Percentiles rank a stretch among this genome's conserved stretches.
Conservation (phyloP, 192 early-diverging fungal genomes). For the Phlyctochytrium arcticum region DNA sequence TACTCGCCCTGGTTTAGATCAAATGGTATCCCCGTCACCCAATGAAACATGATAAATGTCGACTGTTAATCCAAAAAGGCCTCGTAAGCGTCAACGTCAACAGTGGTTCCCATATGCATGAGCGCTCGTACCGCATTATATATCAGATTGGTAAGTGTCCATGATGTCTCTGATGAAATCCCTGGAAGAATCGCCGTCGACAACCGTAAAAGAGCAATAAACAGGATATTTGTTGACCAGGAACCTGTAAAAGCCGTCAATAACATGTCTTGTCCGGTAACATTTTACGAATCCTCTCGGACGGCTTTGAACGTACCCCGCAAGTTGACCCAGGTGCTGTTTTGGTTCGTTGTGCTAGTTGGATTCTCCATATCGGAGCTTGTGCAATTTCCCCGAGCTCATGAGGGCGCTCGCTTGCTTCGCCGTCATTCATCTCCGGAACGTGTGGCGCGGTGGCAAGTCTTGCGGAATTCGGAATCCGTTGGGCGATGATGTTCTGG, state of each 20-base stretch:
- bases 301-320: slow-evolving; percentile 22
- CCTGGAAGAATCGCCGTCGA: slow-evolving; percentile 83
- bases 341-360: slow-evolving; percentile 26
- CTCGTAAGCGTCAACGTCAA: neutral
- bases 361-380: slow-evolving; percentile 20
- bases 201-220: slow-evolving; percentile 76
- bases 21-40: slow-evolving; percentile 94
- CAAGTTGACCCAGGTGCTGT: slow-evolving; percentile 39
- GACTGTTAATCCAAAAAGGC: slow-evolving; percentile 47
- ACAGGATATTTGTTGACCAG: slow-evolving; percentile 82
- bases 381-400: no score
- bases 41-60: slow-evolving; percentile 98
- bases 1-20: slow-evolving; percentile 90
- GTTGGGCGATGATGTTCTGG: no score
- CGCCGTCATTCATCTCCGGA: no score
- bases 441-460: no score
- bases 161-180: slow-evolving; percentile 85
- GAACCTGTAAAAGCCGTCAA: slow-evolving; percentile 60
- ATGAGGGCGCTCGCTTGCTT: no score
- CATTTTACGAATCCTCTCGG: neutral
- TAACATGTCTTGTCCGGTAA: neutral
- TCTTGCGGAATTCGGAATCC: no score
- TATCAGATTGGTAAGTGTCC: slow-evolving; percentile 92
- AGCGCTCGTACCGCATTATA: slow-evolving; percentile 76
- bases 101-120: neutral